Base-by-base conservation (phyloP, 164 flowering plant species). In the Hamamelis virginiana region DNA sequence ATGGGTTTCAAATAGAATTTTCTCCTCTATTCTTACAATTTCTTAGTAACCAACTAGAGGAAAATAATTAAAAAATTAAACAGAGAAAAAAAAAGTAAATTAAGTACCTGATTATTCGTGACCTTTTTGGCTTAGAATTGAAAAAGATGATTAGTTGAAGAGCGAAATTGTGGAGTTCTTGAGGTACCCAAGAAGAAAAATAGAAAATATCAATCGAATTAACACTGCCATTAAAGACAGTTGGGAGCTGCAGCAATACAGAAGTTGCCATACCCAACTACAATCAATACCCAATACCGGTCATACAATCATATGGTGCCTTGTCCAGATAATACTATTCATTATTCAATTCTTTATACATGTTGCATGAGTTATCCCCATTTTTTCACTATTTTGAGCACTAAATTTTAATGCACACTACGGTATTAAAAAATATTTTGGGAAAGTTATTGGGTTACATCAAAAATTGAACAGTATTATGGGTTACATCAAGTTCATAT, bases 21-120 rank as follows among this genome's bases (percentile, higher is more conserved):
- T 12, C 18, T 46, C 13, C 3, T n/a, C n/a, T n/a, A n/a, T n/a
- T n/a, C n/a, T n/a, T n/a, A n/a, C 50, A 15, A 9, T 46, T 11
- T 15, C 50, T 55, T 14, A 12, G 26, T 21, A 55, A 22, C 59
- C 27, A 9, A 23, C 22, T 15, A 55, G 15, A 55, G 22, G 28
- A 4, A 5, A 22, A 23, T 6, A 33, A 33, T 33, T 2, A 33
- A 33, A 33, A 33, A 6, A 2, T 33, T 33, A 33, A 33, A 33
- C 6, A 33, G 6, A 33, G 2, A 33, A 33, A 33, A 2, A 33
- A 33, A 26, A 45, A 27, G 1, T 41, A 26, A n/a, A n/a, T n/a
- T 23, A 55, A 8, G 19, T 46, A 69, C 77, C 77, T 69, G 70
- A 72, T 21, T 50, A 33, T 55, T 21, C 59, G 62, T 68, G 66